Evolutionary conservation across 306 rosid genomes (phyloP).

Genomic region (Parietaria judaica): DNA sequence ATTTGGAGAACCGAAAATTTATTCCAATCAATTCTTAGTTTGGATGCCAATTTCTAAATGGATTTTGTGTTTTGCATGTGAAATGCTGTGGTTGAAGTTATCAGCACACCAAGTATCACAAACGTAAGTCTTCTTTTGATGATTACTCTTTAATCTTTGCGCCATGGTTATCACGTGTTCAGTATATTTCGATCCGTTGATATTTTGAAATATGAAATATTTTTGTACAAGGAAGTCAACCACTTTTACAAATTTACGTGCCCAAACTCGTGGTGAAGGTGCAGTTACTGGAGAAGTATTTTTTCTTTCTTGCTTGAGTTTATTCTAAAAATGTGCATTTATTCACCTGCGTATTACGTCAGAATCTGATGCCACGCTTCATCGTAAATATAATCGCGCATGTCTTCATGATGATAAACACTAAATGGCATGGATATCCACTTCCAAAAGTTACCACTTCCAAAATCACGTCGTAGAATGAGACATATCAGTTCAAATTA

Average conservation of each 20-base stretch:
- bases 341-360: neutral
- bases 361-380: too few species aligned
- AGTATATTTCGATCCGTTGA: too few species aligned
- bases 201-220: too few species aligned
- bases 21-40: neutral
- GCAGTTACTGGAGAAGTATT: neutral
- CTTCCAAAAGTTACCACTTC: neutral
- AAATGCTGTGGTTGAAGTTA: constrained; percentile 66
- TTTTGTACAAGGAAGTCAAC: neutral
- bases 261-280: neutral
- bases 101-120: constrained; percentile 98
- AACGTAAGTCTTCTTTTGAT: constrained; percentile 64
- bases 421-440: neutral
- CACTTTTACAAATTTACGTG: neutral
- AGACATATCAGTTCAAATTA: neutral
- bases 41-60: constrained; percentile 9
- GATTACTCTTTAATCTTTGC: constrained; percentile 5
- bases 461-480: neutral
- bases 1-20: neutral
- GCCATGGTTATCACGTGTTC: neutral
- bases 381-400: too few species aligned
- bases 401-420: too few species aligned
- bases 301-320: neutral
- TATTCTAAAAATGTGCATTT: neutral
- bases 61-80: constrained; percentile 33